A percentile compares a stretch with the other conserved stretches of the same genome.
phyloP scores from a whole-genome alignment of 148 eudicot species.

The Fagopyrum esculentum region DNA sequence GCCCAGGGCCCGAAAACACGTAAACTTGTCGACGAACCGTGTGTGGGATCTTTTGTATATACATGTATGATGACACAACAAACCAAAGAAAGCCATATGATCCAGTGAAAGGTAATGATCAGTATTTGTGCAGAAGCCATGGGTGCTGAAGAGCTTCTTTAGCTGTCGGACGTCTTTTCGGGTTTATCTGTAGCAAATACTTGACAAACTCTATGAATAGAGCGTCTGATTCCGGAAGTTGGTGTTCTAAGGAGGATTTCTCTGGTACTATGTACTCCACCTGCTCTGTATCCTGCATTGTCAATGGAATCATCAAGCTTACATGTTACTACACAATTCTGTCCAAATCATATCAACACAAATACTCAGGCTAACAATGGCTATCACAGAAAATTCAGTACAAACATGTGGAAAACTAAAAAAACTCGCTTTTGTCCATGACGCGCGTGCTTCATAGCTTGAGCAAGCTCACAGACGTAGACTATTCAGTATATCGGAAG shows the following conservation, averaged over 20 bases:
- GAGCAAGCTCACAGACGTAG: no score
- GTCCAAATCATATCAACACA: no score
- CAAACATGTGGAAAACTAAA: no score
- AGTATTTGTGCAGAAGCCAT: constrained; percentile 64
- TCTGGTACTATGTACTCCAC: constrained; percentile 70
- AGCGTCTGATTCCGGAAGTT: constrained; percentile 55
- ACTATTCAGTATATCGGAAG: no score
- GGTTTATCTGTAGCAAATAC: constrained; percentile 71
- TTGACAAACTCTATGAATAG: constrained; percentile 59
- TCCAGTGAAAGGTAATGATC: constrained; percentile 5
- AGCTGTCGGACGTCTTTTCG: constrained; percentile 74
- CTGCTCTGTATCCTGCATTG: constrained; percentile 59
- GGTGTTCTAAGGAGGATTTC: constrained; percentile 59
- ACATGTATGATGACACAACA: constrained; percentile 10
- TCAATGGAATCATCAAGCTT: background rate
- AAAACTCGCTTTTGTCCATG: no score
- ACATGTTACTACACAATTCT: background rate
- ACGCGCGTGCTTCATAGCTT: no score
- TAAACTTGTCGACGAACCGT: background rate
- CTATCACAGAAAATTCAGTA: no score
- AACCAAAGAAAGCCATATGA: background rate
- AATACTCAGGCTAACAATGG: no score
- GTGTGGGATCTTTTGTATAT: constrained; percentile 6
- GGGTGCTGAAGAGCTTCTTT: constrained; percentile 81
- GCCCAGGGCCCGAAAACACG: background rate